Conservation (phyloP, 2,329 filamentous ascomycete genomes). For the Daldinia sp. region DNA sequence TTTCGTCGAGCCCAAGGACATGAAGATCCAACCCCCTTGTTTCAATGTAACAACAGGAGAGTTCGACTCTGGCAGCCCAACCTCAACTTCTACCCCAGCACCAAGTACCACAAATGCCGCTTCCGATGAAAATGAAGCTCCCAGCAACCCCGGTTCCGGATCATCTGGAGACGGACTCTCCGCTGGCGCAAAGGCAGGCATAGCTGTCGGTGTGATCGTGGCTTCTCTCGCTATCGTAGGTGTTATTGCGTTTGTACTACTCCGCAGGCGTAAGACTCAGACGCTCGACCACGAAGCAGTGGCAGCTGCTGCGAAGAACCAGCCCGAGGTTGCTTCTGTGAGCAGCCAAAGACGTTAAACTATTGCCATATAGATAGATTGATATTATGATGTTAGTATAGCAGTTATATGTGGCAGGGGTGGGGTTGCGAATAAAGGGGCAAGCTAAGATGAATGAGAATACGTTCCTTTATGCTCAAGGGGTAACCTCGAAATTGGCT, state of each 20-base stretch:
- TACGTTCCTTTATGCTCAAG: neutral
- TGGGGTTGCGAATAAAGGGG: neutral
- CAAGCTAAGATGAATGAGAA: neutral
- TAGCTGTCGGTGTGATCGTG: conserved; percentile 48
- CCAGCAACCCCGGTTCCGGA: conserved; percentile 6
- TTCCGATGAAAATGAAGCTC: neutral
- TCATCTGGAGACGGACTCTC: conserved; percentile 42
- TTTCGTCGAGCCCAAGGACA: conserved; percentile 45
- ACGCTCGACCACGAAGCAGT: conserved; percentile 26
- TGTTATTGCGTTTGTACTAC: conserved; percentile 43
- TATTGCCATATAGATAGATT: neutral
- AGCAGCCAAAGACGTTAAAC: conserved; percentile 21
- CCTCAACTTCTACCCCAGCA: conserved; percentile 36
- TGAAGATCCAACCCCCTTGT: conserved; percentile 46
- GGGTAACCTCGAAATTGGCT: neutral
- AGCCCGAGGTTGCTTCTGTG: conserved; percentile 35
- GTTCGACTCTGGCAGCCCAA: conserved; percentile 41
- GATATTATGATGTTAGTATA: neutral
- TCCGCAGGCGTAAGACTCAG: conserved; percentile 34
- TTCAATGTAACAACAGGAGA: conserved; percentile 50
- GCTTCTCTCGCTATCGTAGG: conserved; percentile 46
- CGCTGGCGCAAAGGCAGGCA: conserved; percentile 49
- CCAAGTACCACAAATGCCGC: conserved; percentile 27
- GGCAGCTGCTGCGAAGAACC: conserved; percentile 14
- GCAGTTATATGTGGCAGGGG: neutral